These are phyloP conservation scores for Candida maesae DNA, from an alignment of 805 yeast genomes.

Conservation along the genomic window DNA sequence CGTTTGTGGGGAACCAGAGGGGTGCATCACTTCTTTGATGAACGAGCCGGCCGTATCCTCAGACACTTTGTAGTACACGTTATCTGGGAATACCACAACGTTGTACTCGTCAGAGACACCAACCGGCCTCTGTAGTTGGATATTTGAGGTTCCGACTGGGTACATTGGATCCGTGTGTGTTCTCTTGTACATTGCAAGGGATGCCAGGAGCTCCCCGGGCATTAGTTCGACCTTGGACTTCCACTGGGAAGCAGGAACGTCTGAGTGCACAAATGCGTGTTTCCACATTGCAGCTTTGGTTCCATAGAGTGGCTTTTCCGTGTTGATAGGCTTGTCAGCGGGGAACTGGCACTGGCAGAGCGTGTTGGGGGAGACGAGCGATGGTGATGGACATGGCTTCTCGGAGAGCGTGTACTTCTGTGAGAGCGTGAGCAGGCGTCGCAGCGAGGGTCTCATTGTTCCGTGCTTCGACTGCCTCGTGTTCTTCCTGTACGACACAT, in stretches of 20 bases:
- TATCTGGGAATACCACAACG: constrained; percentile 56
- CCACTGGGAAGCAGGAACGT: constrained; percentile 35
- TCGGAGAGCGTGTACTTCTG: constrained; percentile 20
- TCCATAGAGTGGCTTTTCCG: constrained; percentile 36
- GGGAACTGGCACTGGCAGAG: constrained; percentile 48
- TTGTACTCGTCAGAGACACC: constrained; percentile 2
- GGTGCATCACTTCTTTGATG: constrained; percentile 38
- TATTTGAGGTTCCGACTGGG: constrained; percentile 50
- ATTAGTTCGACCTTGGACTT: constrained; percentile 44
- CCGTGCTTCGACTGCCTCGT: too few relatives aligned
- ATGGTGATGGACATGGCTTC: constrained; percentile 17
- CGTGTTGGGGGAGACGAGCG: constrained; percentile 30
- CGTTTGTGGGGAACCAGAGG: constrained; percentile 24
- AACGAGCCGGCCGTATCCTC: constrained; percentile 30
- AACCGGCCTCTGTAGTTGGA: constrained; percentile 28
- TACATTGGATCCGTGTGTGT: constrained; percentile 36
- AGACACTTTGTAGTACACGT: constrained; percentile 28
- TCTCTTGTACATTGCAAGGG: constrained; percentile 35
- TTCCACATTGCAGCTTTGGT: constrained; percentile 52
- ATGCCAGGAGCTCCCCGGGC: constrained; percentile 41
- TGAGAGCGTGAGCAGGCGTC: constrained; percentile 8
- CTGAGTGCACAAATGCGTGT: constrained; percentile 51
- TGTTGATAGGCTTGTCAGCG: constrained; percentile 38
- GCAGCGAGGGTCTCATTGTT: constrained; percentile 14
- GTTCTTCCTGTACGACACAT: too few relatives aligned